Evolutionary conservation across 441 rosid genomes (phyloP).

Genomic region (Croton setiger): DNA sequence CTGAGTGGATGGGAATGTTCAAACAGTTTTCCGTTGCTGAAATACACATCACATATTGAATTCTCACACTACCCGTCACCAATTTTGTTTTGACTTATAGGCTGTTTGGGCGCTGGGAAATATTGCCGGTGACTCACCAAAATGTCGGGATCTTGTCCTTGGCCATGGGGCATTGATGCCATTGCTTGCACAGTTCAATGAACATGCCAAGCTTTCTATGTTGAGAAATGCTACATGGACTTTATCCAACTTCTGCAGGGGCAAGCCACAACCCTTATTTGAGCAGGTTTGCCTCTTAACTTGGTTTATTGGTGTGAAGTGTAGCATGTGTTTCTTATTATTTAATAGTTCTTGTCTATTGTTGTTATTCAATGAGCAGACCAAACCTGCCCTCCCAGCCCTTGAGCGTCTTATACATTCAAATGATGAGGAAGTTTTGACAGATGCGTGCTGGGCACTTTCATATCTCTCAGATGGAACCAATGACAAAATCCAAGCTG

Average conservation of each 20-base stretch:
- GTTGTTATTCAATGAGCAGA: constrained; percentile 40
- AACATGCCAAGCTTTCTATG: constrained; percentile 79
- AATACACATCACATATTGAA: background rate
- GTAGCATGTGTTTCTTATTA: background rate
- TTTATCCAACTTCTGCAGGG: constrained; percentile 77
- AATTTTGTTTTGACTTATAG: constrained; percentile 28
- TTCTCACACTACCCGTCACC: background rate
- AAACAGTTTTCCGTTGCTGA: background rate
- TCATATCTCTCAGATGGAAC: constrained; percentile 86
- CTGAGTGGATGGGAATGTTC: background rate
- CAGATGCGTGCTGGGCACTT: constrained; percentile 85
- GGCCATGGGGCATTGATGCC: constrained; percentile 59
- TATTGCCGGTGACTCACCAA: constrained; percentile 89
- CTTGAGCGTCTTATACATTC: constrained; percentile 61
- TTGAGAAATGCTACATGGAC: constrained; percentile 94
- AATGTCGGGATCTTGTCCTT: constrained; percentile 83
- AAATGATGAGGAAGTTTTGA: constrained; percentile 76
- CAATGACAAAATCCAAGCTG: constrained; percentile 77
- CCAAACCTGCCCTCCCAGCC: constrained; percentile 53
- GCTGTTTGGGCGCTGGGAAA: constrained; percentile 93
- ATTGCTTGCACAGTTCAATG: constrained; percentile 60
- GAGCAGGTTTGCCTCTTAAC: constrained; percentile 48
- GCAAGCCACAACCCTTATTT: constrained; percentile 81
- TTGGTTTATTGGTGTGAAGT: background rate
- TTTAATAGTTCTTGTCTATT: constrained; percentile 2